Evolutionary conservation across 2,329 filamentous ascomycete genomes (phyloP), one percentile per base, ranked within the genome.

Genomic region (Exophiala viscosa): DNA sequence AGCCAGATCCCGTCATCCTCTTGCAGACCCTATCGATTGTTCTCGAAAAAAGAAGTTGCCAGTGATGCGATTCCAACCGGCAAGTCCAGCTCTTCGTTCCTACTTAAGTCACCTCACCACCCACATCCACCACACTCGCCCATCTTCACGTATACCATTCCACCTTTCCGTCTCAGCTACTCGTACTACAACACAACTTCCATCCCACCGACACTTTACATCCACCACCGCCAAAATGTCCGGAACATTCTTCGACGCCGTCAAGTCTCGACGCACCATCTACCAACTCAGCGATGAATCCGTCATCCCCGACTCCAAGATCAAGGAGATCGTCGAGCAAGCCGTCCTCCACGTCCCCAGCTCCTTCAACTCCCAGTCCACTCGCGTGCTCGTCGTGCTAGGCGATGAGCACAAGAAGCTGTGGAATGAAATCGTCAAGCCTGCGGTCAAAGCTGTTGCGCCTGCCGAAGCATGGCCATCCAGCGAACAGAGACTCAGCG

Each of bases 331-430:
- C 15, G 44, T 57, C 11, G 40, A 49, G 14, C 43, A 57, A 42
- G 53, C 54, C 20, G 45, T 57, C 9, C 45, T 54, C 28, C 41
- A 54, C 28, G 45, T 50, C 2, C 90, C 91, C 38, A 86, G 82
- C 45, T 83, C 85, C 60, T 96, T 95, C 84, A 96, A 96, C 82
- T 87, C 84, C 39, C 90, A 96, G 76, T 84, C 83, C 62, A 86
- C 88, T 62, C 85, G 91, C 55, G 74, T 87, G 53, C 80, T 95
- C 46, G 80, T 96, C 45, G 81, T 96, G 49, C 79, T 92, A 65
- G 85, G 87, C 65, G 81, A 80, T 55, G 87, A 95, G 70, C 91
- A 96, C 76, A 84, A 90, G 64, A 86, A 87, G 75, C 83, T 95
- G 63, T 96, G 91, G 91, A 84, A 88, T 68, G 76, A 90, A 54